Conservation (phyloP, 2,329 filamentous ascomycete genomes). For the Aspergillus quadrilineatus region DNA sequence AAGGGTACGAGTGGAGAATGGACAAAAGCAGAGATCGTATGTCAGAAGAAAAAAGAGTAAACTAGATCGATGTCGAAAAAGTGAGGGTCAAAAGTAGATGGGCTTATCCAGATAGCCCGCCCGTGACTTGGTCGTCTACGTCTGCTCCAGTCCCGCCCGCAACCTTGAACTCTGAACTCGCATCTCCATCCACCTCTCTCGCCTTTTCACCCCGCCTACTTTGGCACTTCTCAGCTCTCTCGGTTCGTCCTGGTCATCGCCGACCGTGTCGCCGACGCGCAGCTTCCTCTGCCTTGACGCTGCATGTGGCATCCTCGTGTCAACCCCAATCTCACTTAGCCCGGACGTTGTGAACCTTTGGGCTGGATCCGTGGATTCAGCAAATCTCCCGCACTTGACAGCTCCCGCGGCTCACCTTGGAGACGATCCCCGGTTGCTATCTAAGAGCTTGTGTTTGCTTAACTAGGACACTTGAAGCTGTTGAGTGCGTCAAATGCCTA, state of each 20-base stretch:
- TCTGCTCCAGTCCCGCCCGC: neutral
- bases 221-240: neutral
- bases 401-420: slow-evolving; percentile 31
- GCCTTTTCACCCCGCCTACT: slow-evolving; percentile 8
- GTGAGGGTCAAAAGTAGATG: slow-evolving; percentile 4
- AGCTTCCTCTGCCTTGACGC: slow-evolving; percentile 6
- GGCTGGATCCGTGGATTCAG: slow-evolving; percentile 34
- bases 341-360: slow-evolving; percentile 23
- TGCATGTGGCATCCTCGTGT: slow-evolving; percentile 12
- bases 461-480: neutral
- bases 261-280: slow-evolving; percentile 1
- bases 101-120: slow-evolving; percentile 15
- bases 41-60: neutral
- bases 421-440: slow-evolving; percentile 17
- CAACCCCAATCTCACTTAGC: slow-evolving; percentile 10
- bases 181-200: neutral
- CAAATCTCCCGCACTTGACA: slow-evolving; percentile 37
- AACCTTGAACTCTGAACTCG: neutral
- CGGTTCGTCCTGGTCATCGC: neutral
- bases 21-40: neutral
- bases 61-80: neutral
- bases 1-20: neutral
- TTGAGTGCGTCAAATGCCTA: slow-evolving; percentile 4
- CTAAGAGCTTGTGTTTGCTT: slow-evolving; percentile 4
- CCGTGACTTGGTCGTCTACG: slow-evolving; percentile 12